Evolutionary conservation across 108 stramenopile genomes (phyloP).

Genomic region (Fragilariopsis cylindrus): DNA sequence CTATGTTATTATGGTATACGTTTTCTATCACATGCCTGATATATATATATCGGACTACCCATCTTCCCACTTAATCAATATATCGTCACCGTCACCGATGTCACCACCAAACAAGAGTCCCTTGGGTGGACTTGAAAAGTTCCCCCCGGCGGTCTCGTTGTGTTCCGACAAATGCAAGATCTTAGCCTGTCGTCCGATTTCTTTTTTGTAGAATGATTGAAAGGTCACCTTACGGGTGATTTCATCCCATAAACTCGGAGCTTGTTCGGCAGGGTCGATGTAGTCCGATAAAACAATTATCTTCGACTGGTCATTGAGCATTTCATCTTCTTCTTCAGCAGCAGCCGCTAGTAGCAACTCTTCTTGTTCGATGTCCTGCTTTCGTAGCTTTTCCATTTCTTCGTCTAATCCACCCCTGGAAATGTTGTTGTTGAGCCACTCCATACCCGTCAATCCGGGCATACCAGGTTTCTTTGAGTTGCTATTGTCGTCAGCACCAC

Average conservation of each 20-base stretch:
- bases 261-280: conserved; percentile 57
- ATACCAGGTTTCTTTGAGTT: conserved; percentile 21
- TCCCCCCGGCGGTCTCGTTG: conserved; percentile 6
- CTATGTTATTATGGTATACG: neutral
- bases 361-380: conserved; percentile 42
- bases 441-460: conserved; percentile 29
- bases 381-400: conserved; percentile 52
- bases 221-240: conserved; percentile 67
- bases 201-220: conserved; percentile 75
- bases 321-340: conserved; percentile 37
- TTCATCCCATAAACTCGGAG: conserved; percentile 56
- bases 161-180: conserved; percentile 23
- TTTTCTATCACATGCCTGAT: neutral
- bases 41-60: neutral
- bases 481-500: neutral
- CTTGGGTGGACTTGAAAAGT: conserved; percentile 18
- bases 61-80: conserved; percentile 7
- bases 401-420: conserved; percentile 45
- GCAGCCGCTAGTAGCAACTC: conserved; percentile 45
- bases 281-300: conserved; percentile 33
- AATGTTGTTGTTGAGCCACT: conserved; percentile 79
- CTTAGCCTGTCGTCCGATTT: conserved; percentile 60
- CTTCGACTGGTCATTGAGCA: conserved; percentile 17
- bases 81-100: neutral
- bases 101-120: conserved; percentile 1